A percentile compares a stretch with the other conserved stretches of the same genome.
phyloP scores from a whole-genome alignment of 192 early-diverging fungal species.

The Coemansia brasiliensis region DNA sequence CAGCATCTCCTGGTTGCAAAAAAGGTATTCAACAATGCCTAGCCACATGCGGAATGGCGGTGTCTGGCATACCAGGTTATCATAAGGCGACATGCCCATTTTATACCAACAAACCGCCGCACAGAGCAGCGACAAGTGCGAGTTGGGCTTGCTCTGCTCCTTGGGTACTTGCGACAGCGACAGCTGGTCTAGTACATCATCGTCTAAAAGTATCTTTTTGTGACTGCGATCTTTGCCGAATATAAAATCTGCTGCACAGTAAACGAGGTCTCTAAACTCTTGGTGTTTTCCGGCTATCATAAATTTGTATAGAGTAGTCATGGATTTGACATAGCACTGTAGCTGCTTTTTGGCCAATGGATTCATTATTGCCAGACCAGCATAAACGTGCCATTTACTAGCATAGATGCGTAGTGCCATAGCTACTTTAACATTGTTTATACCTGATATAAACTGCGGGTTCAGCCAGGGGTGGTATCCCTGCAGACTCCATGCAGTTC shows the following conservation, averaged over 20 bases:
- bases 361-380: constrained; percentile 91
- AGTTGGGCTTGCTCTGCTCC: constrained; percentile 74
- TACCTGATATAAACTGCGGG: constrained; percentile 84
- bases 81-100: constrained; percentile 84
- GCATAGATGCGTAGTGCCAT: constrained; percentile 92
- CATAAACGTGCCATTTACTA: constrained; percentile 98
- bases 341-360: constrained; percentile 84
- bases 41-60: constrained; percentile 92
- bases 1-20: constrained; percentile 77
- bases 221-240: constrained; percentile 69
- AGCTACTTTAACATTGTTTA: constrained; percentile 96
- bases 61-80: constrained; percentile 93
- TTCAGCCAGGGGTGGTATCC: constrained; percentile 87
- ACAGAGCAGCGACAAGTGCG: constrained; percentile 89
- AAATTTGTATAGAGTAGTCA: constrained; percentile 87
- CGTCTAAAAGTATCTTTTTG: constrained; percentile 73
- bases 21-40: constrained; percentile 93
- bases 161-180: constrained; percentile 82
- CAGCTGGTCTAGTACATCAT: constrained; percentile 85
- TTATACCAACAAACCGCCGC: constrained; percentile 94
- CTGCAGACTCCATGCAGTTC: constrained; percentile 87
- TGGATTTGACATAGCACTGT: constrained; percentile 83
- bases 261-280: constrained; percentile 76
- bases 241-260: constrained; percentile 76
- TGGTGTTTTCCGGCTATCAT: constrained; percentile 86